Evolutionary conservation across 352 stramenopile species (phyloP), one percentile per base, ranked within the genome.

Genomic region (Discostella stelligera): DNA sequence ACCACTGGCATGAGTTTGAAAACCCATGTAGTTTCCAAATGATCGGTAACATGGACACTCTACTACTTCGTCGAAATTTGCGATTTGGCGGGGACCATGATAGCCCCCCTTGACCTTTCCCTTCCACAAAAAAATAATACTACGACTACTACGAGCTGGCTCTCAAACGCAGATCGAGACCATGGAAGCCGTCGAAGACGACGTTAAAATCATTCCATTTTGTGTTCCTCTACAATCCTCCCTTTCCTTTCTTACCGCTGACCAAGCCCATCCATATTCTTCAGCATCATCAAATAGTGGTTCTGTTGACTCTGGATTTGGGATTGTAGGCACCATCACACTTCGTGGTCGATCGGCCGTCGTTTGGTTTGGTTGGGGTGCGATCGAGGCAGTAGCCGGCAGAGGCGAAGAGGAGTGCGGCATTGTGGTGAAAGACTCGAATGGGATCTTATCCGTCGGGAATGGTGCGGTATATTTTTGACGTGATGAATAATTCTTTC

Each of bases 321-420:
- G 73, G 10, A 76, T 90, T 41, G 80, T 90, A 13, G 83, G 83
- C 48, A 84, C 83, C n/a, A 72, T 90, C 11, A 76, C 75, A 16
- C 30, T 85, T n/a, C 59, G 85, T 8, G 68, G 69, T 55, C 77
- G 78, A 50, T 82, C 83, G 18, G 77, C 74, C 10, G 80, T 88
- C 23, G 68, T 90, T 10, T 90, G 80, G 80, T 77, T 90, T n/a
- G 80, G 83, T 48, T 90, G 77, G 80, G 83, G 83, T 11, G 58
- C 37, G 1, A 56, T 85, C 21, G 66, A 88, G 25, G 23, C 16
- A 50, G 54, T 11, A 50, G 54, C 3, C 11, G 37, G 37, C 37
- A 44, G 37, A 13, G 4, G 32, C 32, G 0, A 30, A 63, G 14
- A 66, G 58, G 13, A 50, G 74, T 14, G 37, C 7, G 37, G 13